Conservation (phyloP, 345 rosid genomes). For the Cardamine resedifolia region DNA sequence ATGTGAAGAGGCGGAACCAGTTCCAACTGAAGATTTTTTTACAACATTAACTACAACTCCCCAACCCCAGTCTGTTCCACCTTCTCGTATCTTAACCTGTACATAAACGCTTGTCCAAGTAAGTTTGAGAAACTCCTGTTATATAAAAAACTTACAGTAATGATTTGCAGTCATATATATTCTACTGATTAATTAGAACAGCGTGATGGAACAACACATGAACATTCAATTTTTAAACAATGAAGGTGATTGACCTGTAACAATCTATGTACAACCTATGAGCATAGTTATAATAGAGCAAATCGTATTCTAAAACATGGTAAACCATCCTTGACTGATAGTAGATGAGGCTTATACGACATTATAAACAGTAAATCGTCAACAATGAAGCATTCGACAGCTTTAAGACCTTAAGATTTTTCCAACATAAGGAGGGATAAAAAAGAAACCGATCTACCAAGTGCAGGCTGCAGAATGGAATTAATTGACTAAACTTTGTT, state of each 20-base stretch:
- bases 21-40: slow-evolving; percentile 59
- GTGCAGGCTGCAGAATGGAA: slow-evolving; percentile 1
- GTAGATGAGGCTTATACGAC: neutral
- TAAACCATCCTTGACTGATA: neutral
- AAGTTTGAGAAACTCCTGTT: slow-evolving; percentile 18
- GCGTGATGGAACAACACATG: neutral
- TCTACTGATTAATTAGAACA: slow-evolving; percentile 12
- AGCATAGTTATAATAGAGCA: neutral
- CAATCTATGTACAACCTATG: neutral
- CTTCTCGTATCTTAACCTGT: slow-evolving; percentile 93
- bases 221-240: slow-evolving; percentile 15
- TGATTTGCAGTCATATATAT: neutral
- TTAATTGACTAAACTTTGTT: neutral
- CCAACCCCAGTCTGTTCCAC: slow-evolving; percentile 99
- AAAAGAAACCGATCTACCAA: neutral
- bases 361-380: neutral
- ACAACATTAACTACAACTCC: slow-evolving; percentile 96
- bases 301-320: neutral
- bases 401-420: neutral
- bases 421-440: neutral
- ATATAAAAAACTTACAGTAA: slow-evolving; percentile 4
- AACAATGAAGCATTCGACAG: neutral
- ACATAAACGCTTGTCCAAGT: slow-evolving; percentile 31
- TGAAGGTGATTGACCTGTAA: slow-evolving; percentile 3
- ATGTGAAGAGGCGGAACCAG: slow-evolving; percentile 54